Base-by-base conservation (phyloP, 768 basidiomycete species). In the Dictyophora rubrovolvata region DNA sequence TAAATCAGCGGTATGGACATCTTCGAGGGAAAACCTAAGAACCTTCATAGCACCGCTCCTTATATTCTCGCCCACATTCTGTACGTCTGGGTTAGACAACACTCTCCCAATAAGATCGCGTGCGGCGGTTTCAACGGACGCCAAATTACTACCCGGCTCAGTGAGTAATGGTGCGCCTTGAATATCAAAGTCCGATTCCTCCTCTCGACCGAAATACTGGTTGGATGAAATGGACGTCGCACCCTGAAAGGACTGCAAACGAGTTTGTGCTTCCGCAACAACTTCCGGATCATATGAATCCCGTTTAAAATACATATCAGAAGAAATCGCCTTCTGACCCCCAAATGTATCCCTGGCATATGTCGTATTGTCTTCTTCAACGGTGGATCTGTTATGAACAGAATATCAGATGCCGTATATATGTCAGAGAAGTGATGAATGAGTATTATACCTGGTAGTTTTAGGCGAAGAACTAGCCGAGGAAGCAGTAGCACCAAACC, bases 221-320 rank as follows among this genome's bases (percentile, higher is more conserved):
- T 83, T 94, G 16, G 93, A 95, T 0, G 93, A 95, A 67, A 98
- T 97, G 34, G 91, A 84, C 0, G 87, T 89, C 14, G 94, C 91
- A 11, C 95, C 95, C 66, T 85, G 82, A 83, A 99, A 99, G 46
- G 80, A 75, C 65, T 86, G 81, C 47, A 97, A 75, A 1, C 95
- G 84, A 11, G 79, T 72, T 67, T 91, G 87, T 5, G 93, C 93
- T 72, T 97, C 93, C 50, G 76, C 72, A 47, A 80, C 66, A 3
- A 83, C 77, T 37, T 70, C 66, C 1, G 90, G 82, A 68, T 98
- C 94, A 72, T 96, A 97, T 20, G 84, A 71, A 53, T 88, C 87
- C 47, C 95, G 82, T 21, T 86, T 92, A 69, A 98, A 98, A 76
- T 87, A 97, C 89, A 93, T 93, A 68, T 98, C 96, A 3, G 93